Base-by-base conservation (phyloP, 495 filamentous ascomycete species). In the Xylaria bambusicola region DNA sequence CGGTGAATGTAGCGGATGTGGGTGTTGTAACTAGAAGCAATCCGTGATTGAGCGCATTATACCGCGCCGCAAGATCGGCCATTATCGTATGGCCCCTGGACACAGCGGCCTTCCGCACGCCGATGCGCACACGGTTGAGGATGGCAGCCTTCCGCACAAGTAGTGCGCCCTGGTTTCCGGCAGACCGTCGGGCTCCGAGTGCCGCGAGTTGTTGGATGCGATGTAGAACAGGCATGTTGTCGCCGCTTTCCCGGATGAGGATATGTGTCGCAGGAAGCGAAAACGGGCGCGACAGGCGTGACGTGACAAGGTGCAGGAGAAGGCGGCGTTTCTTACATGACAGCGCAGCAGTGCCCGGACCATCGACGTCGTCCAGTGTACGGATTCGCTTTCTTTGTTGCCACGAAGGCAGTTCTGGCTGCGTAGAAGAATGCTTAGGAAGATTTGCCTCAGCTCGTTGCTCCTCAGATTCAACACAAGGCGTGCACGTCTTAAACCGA, bases 191-290 rank as follows among this genome's bases (percentile, higher is more conserved):
- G 17, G 20, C 46, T 6, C 56, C 35, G 18, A 56, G 36, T 27
- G 24, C 61, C 56, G 67, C 66, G 26, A 73, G 49, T 75, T 84
- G 86, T 41, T 84, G 65, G 17, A 87, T 80, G 17, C 85, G 77
- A 69, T 81, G 86, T 1, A 68, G 61, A 18, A 68, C 52, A 0
- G 68, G 68, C 29, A 62, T 41, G 33, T 76, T 77, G 52, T 80
- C 78, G 23, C 82, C 80, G 2, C 71, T 63, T 60, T 80, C 79
- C 33, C 86, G 78, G 68, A 86, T 82, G 52, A 86, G 75, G 53
- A 89, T 86, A 67, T 90, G 84, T 20, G 86, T 85, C 5, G 88
- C 80, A 0, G 88, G 88, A 10, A 79, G 73, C 1, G 87, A 88
- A 66, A 84, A 91, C 1, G 87, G 88, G 45, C 75, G 77, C 26